Evolutionary conservation across 371 early-diverging fungal species (phyloP).

Genomic region (Apophysomyces trapeziformis): DNA sequence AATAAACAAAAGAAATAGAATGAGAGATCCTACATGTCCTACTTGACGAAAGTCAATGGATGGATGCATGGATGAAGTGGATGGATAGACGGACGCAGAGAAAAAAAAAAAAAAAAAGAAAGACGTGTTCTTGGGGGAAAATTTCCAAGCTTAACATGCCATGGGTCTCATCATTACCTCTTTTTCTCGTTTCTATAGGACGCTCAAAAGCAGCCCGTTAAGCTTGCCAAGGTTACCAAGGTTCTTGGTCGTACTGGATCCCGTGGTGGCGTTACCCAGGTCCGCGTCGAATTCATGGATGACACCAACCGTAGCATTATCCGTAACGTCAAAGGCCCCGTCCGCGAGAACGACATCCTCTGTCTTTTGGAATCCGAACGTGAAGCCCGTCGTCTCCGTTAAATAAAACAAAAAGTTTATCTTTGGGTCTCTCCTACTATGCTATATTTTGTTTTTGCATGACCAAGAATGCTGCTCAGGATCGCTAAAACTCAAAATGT

Average conservation of each 20-base stretch:
- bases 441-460: not conserved
- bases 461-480: not conserved
- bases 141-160: too few species aligned
- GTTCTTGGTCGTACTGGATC: conserved; percentile 99
- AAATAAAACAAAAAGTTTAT: conserved; percentile 36
- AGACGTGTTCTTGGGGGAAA: too few species aligned
- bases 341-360: conserved; percentile 95
- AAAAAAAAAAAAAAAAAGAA: too few species aligned
- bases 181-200: conserved; percentile 41
- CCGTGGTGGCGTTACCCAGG: conserved; percentile 98
- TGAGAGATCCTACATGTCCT: not conserved
- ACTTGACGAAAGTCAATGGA: not conserved
- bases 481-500: not conserved
- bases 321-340: conserved; percentile 99
- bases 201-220: conserved; percentile 78
- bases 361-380: conserved; percentile 98
- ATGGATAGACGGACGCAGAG: not conserved
- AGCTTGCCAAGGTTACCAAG: conserved; percentile 94
- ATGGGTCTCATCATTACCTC: not conserved
- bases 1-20: too few species aligned
- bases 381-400: conserved; percentile 98
- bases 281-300: conserved; percentile 98
- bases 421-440: conserved; percentile 4
- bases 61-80: not conserved
- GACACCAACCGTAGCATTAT: conserved; percentile 95